A percentile compares a stretch with the other conserved stretches of the same genome.
These are phyloP conservation scores for Lachnellula hyalina DNA, from an alignment of 2,329 filamentous ascomycete genomes.

Conservation along the genomic window DNA sequence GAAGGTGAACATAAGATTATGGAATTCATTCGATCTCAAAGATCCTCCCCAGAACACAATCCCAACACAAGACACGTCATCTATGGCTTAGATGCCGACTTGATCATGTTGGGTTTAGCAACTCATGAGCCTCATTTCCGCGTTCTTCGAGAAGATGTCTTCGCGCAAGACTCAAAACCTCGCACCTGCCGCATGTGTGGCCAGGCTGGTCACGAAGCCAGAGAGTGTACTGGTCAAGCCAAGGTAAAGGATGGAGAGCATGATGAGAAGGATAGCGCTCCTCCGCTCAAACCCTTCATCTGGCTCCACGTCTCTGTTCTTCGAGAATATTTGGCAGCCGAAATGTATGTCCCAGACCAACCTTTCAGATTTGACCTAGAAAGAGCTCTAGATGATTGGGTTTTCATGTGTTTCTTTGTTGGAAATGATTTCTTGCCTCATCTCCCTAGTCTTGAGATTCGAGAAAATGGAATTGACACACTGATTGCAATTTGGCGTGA, in stretches of 20 bases:
- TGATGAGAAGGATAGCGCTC: conserved; percentile 71
- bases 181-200: conserved; percentile 84
- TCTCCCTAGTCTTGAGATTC: conserved; percentile 93
- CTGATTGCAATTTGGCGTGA: conserved; percentile 96
- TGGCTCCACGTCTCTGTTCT: conserved; percentile 93
- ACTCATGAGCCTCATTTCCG: conserved; percentile 98
- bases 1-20: conserved; percentile 99
- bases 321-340: conserved; percentile 86
- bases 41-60: conserved; percentile 83
- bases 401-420: conserved; percentile 98
- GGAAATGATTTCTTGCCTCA: conserved; percentile 98
- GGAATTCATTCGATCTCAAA: conserved; percentile 93
- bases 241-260: conserved; percentile 76
- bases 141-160: conserved; percentile 94
- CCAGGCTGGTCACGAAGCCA: conserved; percentile 85
- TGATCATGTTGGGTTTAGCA: conserved; percentile 96
- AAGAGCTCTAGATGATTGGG: conserved; percentile 93
- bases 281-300: conserved; percentile 84
- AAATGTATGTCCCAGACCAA: conserved; percentile 76
- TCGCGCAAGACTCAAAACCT: conserved; percentile 79
- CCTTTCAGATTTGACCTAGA: conserved; percentile 91
- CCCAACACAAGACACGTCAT: conserved; percentile 98
- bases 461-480: conserved; percentile 95
- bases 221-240: conserved; percentile 73
- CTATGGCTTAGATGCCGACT: conserved; percentile 93